These are phyloP conservation scores for Pochonia chlamydosporia DNA, from an alignment of 2,329 filamentous ascomycete genomes.

Conservation along the genomic window DNA sequence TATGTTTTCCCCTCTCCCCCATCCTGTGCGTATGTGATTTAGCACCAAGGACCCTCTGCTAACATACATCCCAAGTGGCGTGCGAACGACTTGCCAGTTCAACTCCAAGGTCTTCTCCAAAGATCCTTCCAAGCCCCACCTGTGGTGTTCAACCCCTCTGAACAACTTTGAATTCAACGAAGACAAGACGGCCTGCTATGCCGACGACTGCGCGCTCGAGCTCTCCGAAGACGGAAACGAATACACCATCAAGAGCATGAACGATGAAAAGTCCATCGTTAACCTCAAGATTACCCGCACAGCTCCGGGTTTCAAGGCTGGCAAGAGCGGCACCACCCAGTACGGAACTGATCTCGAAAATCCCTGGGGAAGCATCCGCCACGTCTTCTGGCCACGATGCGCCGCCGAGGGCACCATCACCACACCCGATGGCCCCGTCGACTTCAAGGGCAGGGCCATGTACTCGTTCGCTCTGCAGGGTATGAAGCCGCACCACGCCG, in stretches of 20 bases:
- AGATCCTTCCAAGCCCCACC: constrained; percentile 63
- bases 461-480: constrained; percentile 86
- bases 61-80: constrained; percentile 52
- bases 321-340: constrained; percentile 75
- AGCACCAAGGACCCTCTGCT: too few species aligned
- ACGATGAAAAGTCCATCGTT: constrained; percentile 73
- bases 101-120: constrained; percentile 87
- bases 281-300: constrained; percentile 75
- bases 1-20: constrained; percentile 39
- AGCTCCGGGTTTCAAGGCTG: constrained; percentile 77
- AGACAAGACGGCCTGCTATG: constrained; percentile 76
- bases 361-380: constrained; percentile 89
- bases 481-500: constrained; percentile 98
- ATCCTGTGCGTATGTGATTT: too few species aligned
- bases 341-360: constrained; percentile 81
- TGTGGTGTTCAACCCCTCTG: constrained; percentile 81
- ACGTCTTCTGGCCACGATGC: constrained; percentile 92
- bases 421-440: constrained; percentile 72
- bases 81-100: constrained; percentile 89
- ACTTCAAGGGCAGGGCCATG: constrained; percentile 74
- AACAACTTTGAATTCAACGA: constrained; percentile 78
- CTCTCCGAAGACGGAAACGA: constrained; percentile 76
- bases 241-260: constrained; percentile 87
- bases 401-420: constrained; percentile 75
- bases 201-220: constrained; percentile 77